phyloP scores from a whole-genome alignment of 129 eudicot genomes.

The Flaveria sonorensis region DNA sequence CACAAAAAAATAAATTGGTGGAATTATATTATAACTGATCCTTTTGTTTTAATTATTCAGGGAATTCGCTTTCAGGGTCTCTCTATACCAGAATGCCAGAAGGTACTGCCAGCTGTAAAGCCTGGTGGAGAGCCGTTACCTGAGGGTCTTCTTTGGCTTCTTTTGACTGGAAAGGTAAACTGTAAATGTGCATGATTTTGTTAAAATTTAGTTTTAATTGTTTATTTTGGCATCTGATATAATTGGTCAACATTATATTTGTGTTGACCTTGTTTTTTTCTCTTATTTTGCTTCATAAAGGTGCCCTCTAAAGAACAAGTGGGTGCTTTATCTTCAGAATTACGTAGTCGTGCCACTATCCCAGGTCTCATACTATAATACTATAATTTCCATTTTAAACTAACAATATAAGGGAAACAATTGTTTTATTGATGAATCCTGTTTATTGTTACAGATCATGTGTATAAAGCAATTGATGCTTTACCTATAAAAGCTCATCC shows the following conservation, averaged over 20 bases:
- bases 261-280: constrained; percentile 20
- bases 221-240: not conserved
- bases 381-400: not conserved
- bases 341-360: constrained; percentile 79
- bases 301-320: constrained; percentile 96
- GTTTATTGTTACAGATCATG: constrained; percentile 71
- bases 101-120: constrained; percentile 70
- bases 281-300: constrained; percentile 36
- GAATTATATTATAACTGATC: not conserved
- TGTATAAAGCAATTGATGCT: constrained; percentile 86
- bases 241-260: not conserved
- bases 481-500: constrained; percentile 93
- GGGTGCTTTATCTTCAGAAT: constrained; percentile 76
- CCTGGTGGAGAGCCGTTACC: constrained; percentile 89
- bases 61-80: constrained; percentile 81
- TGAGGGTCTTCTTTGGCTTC: constrained; percentile 94
- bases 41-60: constrained; percentile 32
- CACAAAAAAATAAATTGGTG: constrained; percentile 41
- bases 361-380: constrained; percentile 55
- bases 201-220: not conserved
- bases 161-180: constrained; percentile 77
- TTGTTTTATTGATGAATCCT: not conserved
- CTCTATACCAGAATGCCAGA: constrained; percentile 88
- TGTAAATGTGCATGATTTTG: not conserved
- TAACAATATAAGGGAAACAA: not conserved